Evolutionary conservation across 352 stramenopile genomes (phyloP).

Genomic region (Globisporangium spiculum): DNA sequence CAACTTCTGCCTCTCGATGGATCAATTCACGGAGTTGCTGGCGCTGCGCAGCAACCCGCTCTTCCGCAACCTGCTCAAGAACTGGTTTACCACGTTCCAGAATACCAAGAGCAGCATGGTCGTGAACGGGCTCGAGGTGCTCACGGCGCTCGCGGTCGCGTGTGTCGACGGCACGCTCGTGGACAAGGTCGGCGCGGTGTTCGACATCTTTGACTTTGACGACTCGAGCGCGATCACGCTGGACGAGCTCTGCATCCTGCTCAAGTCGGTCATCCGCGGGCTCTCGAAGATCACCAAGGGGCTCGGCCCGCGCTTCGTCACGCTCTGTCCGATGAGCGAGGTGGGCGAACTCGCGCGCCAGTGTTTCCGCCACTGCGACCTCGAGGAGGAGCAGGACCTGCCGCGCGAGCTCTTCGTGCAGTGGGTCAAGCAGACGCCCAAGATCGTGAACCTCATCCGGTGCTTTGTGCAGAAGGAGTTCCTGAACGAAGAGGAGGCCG

Average conservation of each 20-base stretch:
- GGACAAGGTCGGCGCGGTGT: conserved; percentile 60
- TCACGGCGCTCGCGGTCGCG: conserved; percentile 56
- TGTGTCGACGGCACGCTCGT: conserved; percentile 45
- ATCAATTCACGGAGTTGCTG: conserved; percentile 71
- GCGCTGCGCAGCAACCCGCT: conserved; percentile 51
- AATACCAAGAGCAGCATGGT: conserved; percentile 61
- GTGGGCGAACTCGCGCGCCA: conserved; percentile 54
- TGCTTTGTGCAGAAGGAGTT: conserved; percentile 74
- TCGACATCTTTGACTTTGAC: conserved; percentile 80
- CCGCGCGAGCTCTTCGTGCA: conserved; percentile 44
- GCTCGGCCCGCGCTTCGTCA: conserved; percentile 47
- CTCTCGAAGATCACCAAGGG: conserved; percentile 68
- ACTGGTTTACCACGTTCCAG: conserved; percentile 68
- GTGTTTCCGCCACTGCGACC: conserved; percentile 61
- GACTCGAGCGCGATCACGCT: conserved; percentile 60
- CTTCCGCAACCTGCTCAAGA: conserved; percentile 48
- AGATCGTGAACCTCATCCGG: conserved; percentile 66
- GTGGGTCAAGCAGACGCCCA: conserved; percentile 68
- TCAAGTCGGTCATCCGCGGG: conserved; percentile 66
- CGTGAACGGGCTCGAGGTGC: conserved; percentile 67
- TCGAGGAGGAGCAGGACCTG: conserved; percentile 68
- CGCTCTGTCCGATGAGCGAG: conserved; percentile 58
- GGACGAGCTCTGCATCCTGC: conserved; percentile 70
- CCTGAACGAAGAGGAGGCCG: conserved; percentile 52
- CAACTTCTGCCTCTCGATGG: conserved; percentile 66